phyloP scores from a whole-genome alignment of 2,329 filamentous ascomycete genomes.

The Xylariaceae sp. region DNA sequence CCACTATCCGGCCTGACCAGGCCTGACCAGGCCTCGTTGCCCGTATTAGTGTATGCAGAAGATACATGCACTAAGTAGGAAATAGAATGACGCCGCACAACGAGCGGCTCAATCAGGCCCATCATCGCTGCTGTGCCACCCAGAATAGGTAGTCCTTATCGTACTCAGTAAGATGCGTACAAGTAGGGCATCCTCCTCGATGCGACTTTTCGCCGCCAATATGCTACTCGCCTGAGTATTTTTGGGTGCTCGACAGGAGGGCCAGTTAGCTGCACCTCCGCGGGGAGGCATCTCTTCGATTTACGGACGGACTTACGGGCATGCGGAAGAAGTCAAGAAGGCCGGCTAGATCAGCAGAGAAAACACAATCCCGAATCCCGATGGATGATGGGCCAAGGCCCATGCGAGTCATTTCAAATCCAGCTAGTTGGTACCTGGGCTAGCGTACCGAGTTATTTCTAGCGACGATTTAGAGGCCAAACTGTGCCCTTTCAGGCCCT shows the following conservation, averaged over 20 bases:
- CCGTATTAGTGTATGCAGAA: no score
- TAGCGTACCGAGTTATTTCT: neutral
- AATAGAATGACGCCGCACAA: slow-evolving; percentile 5
- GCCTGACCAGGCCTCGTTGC: neutral
- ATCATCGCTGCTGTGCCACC: slow-evolving; percentile 1
- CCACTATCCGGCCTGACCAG: neutral
- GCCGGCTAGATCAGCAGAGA: neutral
- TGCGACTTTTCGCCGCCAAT: neutral
- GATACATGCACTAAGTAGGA: no score
- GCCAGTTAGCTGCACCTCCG: no score
- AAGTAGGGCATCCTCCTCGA: neutral
- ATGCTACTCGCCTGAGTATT: neutral
- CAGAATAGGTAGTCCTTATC: neutral
- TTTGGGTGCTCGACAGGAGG: slow-evolving; percentile 8
- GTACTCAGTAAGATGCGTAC: neutral
- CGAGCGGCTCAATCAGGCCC: slow-evolving; percentile 12
- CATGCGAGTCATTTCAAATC: neutral
- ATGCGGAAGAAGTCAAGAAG: neutral
- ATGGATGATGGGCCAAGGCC: neutral
- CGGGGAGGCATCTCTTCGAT: no score
- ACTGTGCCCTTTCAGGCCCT: neutral
- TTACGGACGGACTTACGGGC: neutral
- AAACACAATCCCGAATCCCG: neutral
- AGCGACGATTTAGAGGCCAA: no score
- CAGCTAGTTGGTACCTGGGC: neutral